phyloP scores from a whole-genome alignment of 148 eudicot species.

The Silene latifolia region DNA sequence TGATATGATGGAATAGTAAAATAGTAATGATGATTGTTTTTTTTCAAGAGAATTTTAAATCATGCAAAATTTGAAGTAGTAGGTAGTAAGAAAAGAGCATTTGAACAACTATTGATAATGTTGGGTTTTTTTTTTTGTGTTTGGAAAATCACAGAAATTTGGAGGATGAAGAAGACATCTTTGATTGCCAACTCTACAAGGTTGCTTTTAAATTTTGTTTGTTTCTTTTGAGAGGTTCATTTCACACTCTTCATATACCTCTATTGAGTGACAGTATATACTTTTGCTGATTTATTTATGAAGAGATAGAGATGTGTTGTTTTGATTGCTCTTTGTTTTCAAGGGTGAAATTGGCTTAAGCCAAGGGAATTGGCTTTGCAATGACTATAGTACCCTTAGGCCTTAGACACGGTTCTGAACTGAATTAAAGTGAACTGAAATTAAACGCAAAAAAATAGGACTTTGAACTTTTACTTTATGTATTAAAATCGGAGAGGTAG shows the following conservation, averaged over 20 bases:
- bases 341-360: too few relatives aligned
- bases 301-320: background rate
- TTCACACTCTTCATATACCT: background rate
- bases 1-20: background rate
- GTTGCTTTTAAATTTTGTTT: slow-evolving; percentile 11
- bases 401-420: too few relatives aligned
- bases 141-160: slow-evolving; percentile 13
- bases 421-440: too few relatives aligned
- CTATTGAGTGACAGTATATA: background rate
- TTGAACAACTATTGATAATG: slow-evolving; percentile 35
- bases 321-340: background rate
- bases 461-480: too few relatives aligned
- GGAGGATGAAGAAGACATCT: slow-evolving; percentile 11
- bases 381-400: too few relatives aligned
- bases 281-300: background rate
- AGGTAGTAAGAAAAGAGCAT: slow-evolving; percentile 52
- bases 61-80: slow-evolving; percentile 28
- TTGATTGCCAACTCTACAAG: slow-evolving; percentile 41
- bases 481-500: too few relatives aligned
- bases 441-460: too few relatives aligned
- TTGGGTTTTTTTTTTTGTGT: slow-evolving; percentile 3
- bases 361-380: too few relatives aligned
- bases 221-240: slow-evolving; percentile 8
- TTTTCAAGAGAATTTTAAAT: background rate
- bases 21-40: background rate